These are phyloP conservation scores for Fennellomyces sp. DNA, from an alignment of 371 early-diverging fungal genomes.

Conservation along the genomic window DNA sequence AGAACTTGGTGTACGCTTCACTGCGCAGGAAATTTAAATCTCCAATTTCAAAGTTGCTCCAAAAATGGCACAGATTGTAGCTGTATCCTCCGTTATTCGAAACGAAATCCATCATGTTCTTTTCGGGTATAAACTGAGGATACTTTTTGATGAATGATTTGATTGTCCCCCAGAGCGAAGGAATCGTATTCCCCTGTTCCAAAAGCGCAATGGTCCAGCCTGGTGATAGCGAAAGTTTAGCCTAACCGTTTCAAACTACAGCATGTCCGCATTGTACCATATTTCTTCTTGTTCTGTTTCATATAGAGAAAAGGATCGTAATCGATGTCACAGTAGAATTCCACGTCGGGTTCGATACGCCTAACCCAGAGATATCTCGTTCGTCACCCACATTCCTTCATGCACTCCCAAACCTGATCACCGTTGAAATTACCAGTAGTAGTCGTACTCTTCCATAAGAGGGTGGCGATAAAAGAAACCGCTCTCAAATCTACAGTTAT, in stretches of 20 bases:
- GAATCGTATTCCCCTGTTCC: conserved; percentile 83
- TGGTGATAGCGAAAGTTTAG: too few relatives aligned
- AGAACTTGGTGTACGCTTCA: conserved; percentile 71
- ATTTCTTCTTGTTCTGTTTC: conserved; percentile 81
- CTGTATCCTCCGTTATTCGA: conserved; percentile 31
- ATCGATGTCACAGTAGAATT: conserved; percentile 84
- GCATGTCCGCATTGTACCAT: too few relatives aligned
- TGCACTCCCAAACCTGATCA: too few relatives aligned
- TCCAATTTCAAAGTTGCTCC: conserved; percentile 97
- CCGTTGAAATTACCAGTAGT: conserved; percentile 92
- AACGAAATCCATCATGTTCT: conserved; percentile 37
- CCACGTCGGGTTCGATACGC: conserved; percentile 91
- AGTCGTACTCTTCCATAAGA: conserved; percentile 78
- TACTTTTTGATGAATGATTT: conserved; percentile 58
- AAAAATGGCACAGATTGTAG: conserved; percentile 91
- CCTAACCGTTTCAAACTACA: too few relatives aligned
- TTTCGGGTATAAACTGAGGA: conserved; percentile 38
- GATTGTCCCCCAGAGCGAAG: conserved; percentile 75
- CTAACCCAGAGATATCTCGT: too few relatives aligned
- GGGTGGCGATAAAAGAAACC: conserved; percentile 89
- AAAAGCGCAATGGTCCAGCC: conserved; percentile 76
- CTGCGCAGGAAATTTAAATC: conserved; percentile 81
- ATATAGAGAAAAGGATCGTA: conserved; percentile 92
- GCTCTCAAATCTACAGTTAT: conserved; percentile 73
- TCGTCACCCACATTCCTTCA: too few relatives aligned